Evolutionary conservation across 306 rosid genomes (phyloP), one percentile per base, ranked within the genome.

Genomic region (Malus sieversii): DNA sequence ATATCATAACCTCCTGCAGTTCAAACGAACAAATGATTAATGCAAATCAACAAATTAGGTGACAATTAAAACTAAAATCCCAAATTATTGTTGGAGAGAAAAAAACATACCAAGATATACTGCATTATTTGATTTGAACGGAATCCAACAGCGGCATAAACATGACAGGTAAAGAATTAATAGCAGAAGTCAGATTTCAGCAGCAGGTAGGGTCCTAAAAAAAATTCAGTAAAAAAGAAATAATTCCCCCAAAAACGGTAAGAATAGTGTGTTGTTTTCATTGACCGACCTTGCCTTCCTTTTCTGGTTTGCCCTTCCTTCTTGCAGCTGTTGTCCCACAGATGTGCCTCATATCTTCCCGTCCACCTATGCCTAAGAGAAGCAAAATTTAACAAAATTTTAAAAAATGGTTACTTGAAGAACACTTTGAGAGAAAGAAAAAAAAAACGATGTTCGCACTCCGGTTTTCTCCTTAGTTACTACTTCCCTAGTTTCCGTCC

Each of bases 291-390:
- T 90, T 95, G 98, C 71, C 99, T 87, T 86, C 99, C 99, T 83
- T 95, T 95, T 87, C 98, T 88, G 62, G 97, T 95, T 65, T 95
- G 99, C 63, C 99, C 99, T 82, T 95, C 98, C 78, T 95, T 92
- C 90, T 95, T 95, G 86, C 97, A 95, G 70, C 97, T 92, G 71
- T 95, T 95, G 84, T 95, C 99, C 99, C 99, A 95, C 64, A 95
- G 89, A 87, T 95, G 98, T 11, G 98, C 97, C 83, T 95, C 97
- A 70, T 95, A 95, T 83, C 99, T 88, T 53, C 99, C 99, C 25
- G 99, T 95, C 99, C 99, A 95, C 75, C 99, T 85, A 72, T 95
- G 99, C 77, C 99, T 95, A 51, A 15, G 55, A 74, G n/a, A 45
- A 12, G 10, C 33, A 53, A 16, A 15, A 58, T 11, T 3, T 23